Evolutionary conservation across 2,329 filamentous ascomycete genomes (phyloP).

Genomic region (Calcarisporium arbuscula): DNA sequence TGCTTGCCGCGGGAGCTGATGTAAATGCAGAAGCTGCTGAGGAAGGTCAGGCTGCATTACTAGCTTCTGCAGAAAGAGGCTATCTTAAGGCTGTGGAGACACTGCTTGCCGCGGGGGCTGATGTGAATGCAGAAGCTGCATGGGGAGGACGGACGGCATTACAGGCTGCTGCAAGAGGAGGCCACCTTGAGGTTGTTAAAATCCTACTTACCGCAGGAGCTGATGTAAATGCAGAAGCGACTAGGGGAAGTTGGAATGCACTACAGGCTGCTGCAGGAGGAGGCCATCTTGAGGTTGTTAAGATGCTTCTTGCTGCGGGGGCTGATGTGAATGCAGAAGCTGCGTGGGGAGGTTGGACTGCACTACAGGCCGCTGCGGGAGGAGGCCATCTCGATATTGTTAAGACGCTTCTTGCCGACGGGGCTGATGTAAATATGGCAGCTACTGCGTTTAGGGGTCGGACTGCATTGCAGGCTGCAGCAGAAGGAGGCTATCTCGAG

Average conservation of each 20-base stretch:
- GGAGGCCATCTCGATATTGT: conserved; percentile 16
- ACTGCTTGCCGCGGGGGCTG: conserved; percentile 18
- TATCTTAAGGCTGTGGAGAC: conserved; percentile 15
- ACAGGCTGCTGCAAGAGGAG: not conserved
- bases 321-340: conserved; percentile 24
- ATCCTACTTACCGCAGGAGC: conserved; percentile 18
- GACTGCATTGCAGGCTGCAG: conserved; percentile 7
- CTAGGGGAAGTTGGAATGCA: conserved; percentile 12
- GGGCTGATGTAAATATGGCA: conserved; percentile 19
- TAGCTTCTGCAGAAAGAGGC: not conserved
- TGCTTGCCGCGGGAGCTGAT: conserved; percentile 7
- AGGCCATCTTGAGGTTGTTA: not conserved
- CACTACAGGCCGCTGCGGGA: conserved; percentile 28
- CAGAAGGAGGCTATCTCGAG: not conserved
- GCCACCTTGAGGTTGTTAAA: conserved; percentile 1
- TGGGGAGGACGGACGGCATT: conserved; percentile 9
- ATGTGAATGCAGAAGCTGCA: conserved; percentile 6
- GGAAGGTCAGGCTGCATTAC: not conserved
- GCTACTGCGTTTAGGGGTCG: conserved; percentile 6
- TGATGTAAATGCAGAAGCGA: conserved; percentile 20
- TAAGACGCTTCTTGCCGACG: conserved; percentile 4
- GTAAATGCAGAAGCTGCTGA: conserved; percentile 5
- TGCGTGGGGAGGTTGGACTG: conserved; percentile 11
- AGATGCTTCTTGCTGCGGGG: conserved; percentile 14
- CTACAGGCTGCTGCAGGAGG: conserved; percentile 28